These are phyloP conservation scores for Alternaria triticina DNA, from an alignment of 2,329 filamentous ascomycete species.

Conservation along the genomic window DNA sequence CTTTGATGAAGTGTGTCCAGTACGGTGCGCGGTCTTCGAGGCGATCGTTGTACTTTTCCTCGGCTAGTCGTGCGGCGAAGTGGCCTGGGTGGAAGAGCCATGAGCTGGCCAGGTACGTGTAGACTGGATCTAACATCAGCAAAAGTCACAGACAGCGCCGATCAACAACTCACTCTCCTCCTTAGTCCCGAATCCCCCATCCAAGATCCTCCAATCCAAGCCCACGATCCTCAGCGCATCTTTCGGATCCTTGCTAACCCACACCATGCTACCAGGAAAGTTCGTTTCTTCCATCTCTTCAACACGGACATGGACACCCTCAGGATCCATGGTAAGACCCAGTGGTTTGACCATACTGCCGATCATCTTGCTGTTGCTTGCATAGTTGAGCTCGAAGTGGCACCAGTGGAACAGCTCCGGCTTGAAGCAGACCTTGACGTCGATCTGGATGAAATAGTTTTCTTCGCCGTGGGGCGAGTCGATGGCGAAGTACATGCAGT, in stretches of 20 bases:
- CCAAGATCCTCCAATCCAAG: conserved; percentile 26
- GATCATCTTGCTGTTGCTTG: conserved; percentile 31
- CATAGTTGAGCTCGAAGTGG: conserved; percentile 30
- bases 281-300: conserved; percentile 32
- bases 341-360: conserved; percentile 36
- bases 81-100: conserved; percentile 37
- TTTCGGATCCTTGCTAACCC: conserved; percentile 26
- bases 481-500: conserved; percentile 36
- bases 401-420: conserved; percentile 28
- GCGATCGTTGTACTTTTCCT: conserved; percentile 23
- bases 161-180: conserved; percentile 26
- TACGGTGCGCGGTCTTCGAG: conserved; percentile 21
- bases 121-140: conserved; percentile 21
- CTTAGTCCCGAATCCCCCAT: conserved; percentile 20
- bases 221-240: conserved; percentile 26
- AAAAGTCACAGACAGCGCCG: not conserved
- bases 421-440: conserved; percentile 32
- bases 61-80: conserved; percentile 26
- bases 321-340: conserved; percentile 29
- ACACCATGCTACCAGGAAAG: conserved; percentile 28
- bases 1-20: conserved; percentile 29
- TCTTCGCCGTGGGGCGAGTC: conserved; percentile 3
- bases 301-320: conserved; percentile 33
- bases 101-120: conserved; percentile 22
- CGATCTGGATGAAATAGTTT: conserved; percentile 31